Percentiles rank a stretch among this genome's conserved stretches.
Evolutionary conservation across 176 grass and related monocot genomes (phyloP).

Genomic region (Cymbopogon citratus): DNA sequence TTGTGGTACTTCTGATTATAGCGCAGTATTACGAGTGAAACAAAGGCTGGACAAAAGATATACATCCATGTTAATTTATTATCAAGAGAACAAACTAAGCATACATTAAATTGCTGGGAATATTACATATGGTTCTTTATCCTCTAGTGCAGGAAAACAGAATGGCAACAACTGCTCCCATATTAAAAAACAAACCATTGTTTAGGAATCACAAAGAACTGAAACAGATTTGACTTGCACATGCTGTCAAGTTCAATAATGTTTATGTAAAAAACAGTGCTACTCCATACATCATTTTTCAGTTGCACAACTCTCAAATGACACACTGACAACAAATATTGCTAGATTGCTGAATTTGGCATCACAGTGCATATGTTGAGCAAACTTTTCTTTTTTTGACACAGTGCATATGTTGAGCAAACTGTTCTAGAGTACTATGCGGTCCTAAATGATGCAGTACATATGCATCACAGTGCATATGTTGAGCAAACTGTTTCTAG

Average conservation of each 20-base stretch:
- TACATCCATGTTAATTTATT: background rate
- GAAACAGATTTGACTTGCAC: background rate
- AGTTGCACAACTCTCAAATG: background rate
- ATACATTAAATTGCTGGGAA: background rate
- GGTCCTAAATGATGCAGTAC: too few relatives aligned
- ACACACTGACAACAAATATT: background rate
- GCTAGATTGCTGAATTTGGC: background rate
- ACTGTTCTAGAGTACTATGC: too few relatives aligned
- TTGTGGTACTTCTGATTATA: slow-evolving; percentile 52
- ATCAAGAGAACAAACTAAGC: background rate
- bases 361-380: background rate
- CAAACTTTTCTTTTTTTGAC: background rate
- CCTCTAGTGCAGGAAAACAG: background rate
- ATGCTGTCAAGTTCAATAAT: background rate
- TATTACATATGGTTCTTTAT: background rate
- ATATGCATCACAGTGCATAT: too few relatives aligned
- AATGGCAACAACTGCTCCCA: background rate
- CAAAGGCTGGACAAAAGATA: slow-evolving; percentile 58
- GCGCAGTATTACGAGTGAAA: slow-evolving; percentile 58
- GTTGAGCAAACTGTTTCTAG: background rate
- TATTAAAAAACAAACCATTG: background rate
- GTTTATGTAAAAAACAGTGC: background rate
- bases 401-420: background rate
- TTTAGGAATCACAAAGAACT: background rate
- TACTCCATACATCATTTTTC: background rate